Evolutionary conservation across 352 stramenopile genomes (phyloP).

Genomic region (Phytopythium montanum): DNA sequence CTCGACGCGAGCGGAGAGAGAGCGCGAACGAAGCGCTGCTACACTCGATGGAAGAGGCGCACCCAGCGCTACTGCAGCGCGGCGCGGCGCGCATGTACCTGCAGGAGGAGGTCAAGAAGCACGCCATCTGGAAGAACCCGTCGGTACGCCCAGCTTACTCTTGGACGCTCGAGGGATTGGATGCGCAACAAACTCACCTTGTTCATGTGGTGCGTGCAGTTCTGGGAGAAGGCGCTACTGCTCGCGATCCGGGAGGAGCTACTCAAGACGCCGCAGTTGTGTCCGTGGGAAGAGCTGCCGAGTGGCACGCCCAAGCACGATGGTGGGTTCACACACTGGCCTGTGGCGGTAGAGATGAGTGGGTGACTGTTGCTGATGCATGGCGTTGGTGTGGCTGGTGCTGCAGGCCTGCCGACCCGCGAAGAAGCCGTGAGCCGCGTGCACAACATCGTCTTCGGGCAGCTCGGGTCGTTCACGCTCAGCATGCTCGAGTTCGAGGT

Average conservation of each 20-base stretch:
- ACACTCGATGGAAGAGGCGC: constrained; percentile 22
- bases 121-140: constrained; percentile 82
- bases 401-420: constrained; percentile 44
- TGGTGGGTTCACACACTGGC: constrained; percentile 18
- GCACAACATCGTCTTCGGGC: constrained; percentile 88
- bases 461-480: constrained; percentile 81
- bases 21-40: constrained; percentile 28
- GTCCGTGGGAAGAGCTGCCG: constrained; percentile 76
- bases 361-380: not conserved
- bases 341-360: not conserved
- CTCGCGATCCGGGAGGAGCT: constrained; percentile 81
- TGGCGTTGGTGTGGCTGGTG: too few relatives aligned
- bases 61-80: constrained; percentile 32
- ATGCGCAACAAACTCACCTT: too few relatives aligned
- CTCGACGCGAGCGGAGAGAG: not conserved
- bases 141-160: constrained; percentile 17
- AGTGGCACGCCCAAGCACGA: constrained; percentile 45
- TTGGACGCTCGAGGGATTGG: too few relatives aligned
- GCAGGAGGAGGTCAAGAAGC: constrained; percentile 82
- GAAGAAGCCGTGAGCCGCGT: constrained; percentile 81
- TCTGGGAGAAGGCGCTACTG: constrained; percentile 85
- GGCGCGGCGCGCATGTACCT: constrained; percentile 66
- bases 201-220: constrained; percentile 21
- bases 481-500: constrained; percentile 89
- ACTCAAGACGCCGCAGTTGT: constrained; percentile 68